Percentiles rank a stretch among this genome's conserved stretches.
Conservation (phyloP, 306 rosid genomes). For the Prunus kanzakura region DNA sequence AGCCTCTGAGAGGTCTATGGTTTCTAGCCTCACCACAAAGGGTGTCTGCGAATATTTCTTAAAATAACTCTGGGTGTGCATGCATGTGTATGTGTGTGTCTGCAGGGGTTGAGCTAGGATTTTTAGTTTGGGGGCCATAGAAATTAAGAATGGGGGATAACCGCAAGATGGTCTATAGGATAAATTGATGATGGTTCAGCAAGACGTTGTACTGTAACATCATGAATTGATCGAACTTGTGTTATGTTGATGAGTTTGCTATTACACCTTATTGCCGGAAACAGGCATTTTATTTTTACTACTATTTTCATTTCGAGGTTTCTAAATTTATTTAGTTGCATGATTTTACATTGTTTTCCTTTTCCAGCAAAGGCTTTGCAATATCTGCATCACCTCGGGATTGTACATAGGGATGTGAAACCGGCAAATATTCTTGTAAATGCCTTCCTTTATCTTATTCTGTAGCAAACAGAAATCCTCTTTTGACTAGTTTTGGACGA, state of each 20-base stretch:
- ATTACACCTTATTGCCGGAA: not conserved
- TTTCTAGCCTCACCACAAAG: not conserved
- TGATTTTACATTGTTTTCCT: constrained; percentile 10
- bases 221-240: not conserved
- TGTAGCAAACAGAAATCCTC: not conserved
- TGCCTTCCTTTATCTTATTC: constrained; percentile 28
- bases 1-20: not conserved
- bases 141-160: not conserved
- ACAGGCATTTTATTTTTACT: not conserved
- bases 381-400: constrained; percentile 85
- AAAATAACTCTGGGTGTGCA: not conserved
- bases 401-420: constrained; percentile 94
- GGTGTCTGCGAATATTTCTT: not conserved
- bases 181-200: not conserved
- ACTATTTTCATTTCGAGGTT: not conserved
- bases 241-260: not conserved
- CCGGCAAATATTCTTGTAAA: constrained; percentile 87
- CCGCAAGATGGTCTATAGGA: not conserved
- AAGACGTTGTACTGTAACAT: not conserved
- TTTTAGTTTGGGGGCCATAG: not conserved
- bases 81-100: not conserved
- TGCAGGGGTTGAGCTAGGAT: no score
- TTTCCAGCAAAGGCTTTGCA: constrained; percentile 86
- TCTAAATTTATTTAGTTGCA: not conserved
- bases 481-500: not conserved